Conservation (phyloP, 345 rosid species). For the Eutrema japonicum region DNA sequence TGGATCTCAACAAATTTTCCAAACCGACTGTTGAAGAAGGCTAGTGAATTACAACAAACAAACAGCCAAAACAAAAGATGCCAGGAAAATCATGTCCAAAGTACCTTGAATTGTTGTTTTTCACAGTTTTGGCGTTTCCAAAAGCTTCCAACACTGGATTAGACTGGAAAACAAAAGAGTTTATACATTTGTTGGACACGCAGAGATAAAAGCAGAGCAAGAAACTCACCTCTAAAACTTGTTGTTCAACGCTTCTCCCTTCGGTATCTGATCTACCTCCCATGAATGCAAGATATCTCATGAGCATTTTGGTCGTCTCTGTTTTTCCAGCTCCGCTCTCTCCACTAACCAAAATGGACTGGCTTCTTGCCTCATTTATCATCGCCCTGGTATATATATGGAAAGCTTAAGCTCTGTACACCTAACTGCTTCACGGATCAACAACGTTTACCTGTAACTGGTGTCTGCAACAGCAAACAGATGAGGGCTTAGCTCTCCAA, state of each 20-base stretch:
- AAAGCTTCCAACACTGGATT: slow-evolving; percentile 94
- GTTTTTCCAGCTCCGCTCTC: slow-evolving; percentile 98
- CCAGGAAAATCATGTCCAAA: background rate
- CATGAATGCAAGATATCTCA: slow-evolving; percentile 91
- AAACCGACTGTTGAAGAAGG: slow-evolving; percentile 59
- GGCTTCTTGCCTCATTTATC: slow-evolving; percentile 73
- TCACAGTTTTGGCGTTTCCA: slow-evolving; percentile 90
- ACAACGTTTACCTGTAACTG: slow-evolving; percentile 52
- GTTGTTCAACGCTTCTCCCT: slow-evolving; percentile 81
- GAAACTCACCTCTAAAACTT: slow-evolving; percentile 69
- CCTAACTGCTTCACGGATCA: background rate
- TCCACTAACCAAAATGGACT: slow-evolving; percentile 78
- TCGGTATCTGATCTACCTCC: slow-evolving; percentile 76
- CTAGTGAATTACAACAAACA: background rate
- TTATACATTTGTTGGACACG: slow-evolving; percentile 22
- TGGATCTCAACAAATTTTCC: slow-evolving; percentile 95
- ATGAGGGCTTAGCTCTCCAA: slow-evolving; percentile 70
- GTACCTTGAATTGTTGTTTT: slow-evolving; percentile 90
- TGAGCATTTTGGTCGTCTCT: slow-evolving; percentile 90
- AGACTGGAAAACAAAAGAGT: slow-evolving; percentile 51
- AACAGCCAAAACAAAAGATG: slow-evolving; percentile 22
- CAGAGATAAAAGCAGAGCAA: slow-evolving; percentile 1
- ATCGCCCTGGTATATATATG: slow-evolving; percentile 52
- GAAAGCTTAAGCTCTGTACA: background rate
- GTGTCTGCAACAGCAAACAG: slow-evolving; percentile 69